Percentiles rank a stretch among this genome's conserved stretches.
Evolutionary conservation across 2,329 filamentous ascomycete genomes (phyloP).

Genomic region (Ilyonectria destructans): DNA sequence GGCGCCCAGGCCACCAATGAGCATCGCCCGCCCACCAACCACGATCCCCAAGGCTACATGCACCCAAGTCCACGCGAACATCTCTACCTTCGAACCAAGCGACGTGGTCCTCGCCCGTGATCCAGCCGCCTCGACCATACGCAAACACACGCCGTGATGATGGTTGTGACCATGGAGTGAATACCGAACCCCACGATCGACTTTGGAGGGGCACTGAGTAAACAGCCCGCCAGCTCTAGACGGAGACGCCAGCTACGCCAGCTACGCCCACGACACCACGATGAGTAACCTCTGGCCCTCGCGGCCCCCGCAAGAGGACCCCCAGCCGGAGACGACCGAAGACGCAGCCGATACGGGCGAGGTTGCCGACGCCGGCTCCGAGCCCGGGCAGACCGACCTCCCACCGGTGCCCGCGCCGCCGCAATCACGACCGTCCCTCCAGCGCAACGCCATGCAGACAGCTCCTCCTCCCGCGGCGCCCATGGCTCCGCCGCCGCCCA

Average conservation of each 20-base stretch:
- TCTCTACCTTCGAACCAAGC: slow-evolving; percentile 11
- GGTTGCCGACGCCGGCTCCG: slow-evolving; percentile 51
- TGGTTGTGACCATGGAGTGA: slow-evolving; percentile 37
- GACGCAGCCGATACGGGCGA: slow-evolving; percentile 63
- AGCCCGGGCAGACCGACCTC: slow-evolving; percentile 56
- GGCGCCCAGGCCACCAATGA: slow-evolving; percentile 44
- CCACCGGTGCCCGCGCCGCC: slow-evolving; percentile 54
- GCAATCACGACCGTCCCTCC: slow-evolving; percentile 45
- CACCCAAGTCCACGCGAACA: slow-evolving; percentile 32
- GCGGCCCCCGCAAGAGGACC: slow-evolving; percentile 54
- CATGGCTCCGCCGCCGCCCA: slow-evolving; percentile 50
- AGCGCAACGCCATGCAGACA: slow-evolving; percentile 51
- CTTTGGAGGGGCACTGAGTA: slow-evolving; percentile 45
- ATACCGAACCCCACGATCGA: slow-evolving; percentile 32
- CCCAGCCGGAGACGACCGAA: slow-evolving; percentile 47
- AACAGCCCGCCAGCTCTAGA: slow-evolving; percentile 37
- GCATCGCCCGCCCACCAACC: slow-evolving; percentile 33
- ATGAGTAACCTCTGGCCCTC: slow-evolving; percentile 65
- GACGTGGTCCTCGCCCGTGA: slow-evolving; percentile 5
- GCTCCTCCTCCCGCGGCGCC: slow-evolving; percentile 45
- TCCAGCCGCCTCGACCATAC: slow-evolving; percentile 17
- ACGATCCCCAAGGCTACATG: slow-evolving; percentile 39
- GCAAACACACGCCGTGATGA: slow-evolving; percentile 29
- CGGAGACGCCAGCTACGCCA: slow-evolving; percentile 20
- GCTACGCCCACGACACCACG: slow-evolving; percentile 42